phyloP scores from a whole-genome alignment of 2,329 filamentous ascomycete species.

The Fusarium dlaminii region DNA sequence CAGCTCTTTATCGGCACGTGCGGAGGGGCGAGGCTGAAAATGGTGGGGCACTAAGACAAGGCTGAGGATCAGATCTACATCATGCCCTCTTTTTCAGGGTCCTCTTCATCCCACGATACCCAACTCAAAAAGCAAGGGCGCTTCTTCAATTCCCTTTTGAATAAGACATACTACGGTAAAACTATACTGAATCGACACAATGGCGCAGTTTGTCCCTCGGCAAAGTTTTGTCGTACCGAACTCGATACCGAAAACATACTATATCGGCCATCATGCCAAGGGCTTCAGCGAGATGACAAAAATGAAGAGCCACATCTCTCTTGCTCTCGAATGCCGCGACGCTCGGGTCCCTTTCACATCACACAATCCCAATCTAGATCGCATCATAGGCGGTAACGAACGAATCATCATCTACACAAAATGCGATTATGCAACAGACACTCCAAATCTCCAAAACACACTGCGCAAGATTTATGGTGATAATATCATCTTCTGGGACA shows the following conservation, averaged over 20 bases:
- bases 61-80: slow-evolving; percentile 26
- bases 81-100: slow-evolving; percentile 17
- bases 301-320: slow-evolving; percentile 80
- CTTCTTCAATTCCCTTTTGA: neutral
- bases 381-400: slow-evolving; percentile 74
- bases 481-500: slow-evolving; percentile 56
- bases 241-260: slow-evolving; percentile 89
- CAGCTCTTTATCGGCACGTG: slow-evolving; percentile 34
- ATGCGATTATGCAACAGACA: slow-evolving; percentile 71
- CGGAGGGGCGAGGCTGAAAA: neutral
- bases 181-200: slow-evolving; percentile 2
- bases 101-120: neutral
- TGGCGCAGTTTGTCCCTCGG: slow-evolving; percentile 75
- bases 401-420: slow-evolving; percentile 93
- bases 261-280: slow-evolving; percentile 88
- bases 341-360: slow-evolving; percentile 89
- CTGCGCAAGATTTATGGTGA: slow-evolving; percentile 49
- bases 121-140: neutral
- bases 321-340: slow-evolving; percentile 95
- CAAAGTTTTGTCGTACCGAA: slow-evolving; percentile 74
- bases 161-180: slow-evolving; percentile 2
- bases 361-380: slow-evolving; percentile 89
- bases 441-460: slow-evolving; percentile 35
- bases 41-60: slow-evolving; percentile 8
- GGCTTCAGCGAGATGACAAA: slow-evolving; percentile 82